Percentiles rank a stretch among this genome's conserved stretches.
Conservation (phyloP, 805 yeast species). For the Clavispora vitiphila region DNA sequence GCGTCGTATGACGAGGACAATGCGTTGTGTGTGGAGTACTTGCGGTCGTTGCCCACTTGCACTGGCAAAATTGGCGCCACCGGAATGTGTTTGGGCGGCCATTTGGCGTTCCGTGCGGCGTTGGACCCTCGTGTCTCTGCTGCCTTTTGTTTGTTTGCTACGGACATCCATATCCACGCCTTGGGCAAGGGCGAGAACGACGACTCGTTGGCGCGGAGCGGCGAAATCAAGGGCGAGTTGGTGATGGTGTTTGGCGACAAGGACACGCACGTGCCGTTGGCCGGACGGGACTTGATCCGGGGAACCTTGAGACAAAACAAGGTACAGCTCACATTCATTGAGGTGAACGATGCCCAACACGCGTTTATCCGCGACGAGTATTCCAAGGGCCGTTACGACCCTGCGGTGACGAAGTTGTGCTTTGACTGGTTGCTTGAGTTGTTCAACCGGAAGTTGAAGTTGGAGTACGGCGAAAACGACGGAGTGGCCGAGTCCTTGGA, state of each 20-base stretch:
- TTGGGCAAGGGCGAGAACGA: conserved; percentile 62
- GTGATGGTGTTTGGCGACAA: conserved; percentile 71
- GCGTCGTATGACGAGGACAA: conserved; percentile 75
- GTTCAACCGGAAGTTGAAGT: conserved; percentile 61
- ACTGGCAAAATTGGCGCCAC: conserved; percentile 75
- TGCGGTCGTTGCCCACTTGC: conserved; percentile 53
- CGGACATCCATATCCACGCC: conserved; percentile 68
- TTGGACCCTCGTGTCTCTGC: conserved; percentile 62
- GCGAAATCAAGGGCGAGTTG: conserved; percentile 55
- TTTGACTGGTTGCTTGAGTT: conserved; percentile 64
- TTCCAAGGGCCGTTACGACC: conserved; percentile 77
- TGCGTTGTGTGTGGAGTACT: conserved; percentile 57
- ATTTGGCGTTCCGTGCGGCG: conserved; percentile 66
- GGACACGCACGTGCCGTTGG: conserved; percentile 77
- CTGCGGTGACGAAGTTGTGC: conserved; percentile 68
- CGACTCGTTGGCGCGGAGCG: conserved; percentile 56
- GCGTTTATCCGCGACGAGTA: conserved; percentile 77
- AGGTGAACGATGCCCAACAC: conserved; percentile 75
- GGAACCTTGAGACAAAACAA: conserved; percentile 50
- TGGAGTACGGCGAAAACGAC: conserved; percentile 62
- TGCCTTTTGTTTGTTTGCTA: conserved; percentile 72
- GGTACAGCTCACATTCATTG: conserved; percentile 67
- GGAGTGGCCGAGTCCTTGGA: conserved; percentile 48
- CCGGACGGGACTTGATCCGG: conserved; percentile 70
- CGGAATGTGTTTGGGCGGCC: conserved; percentile 88